Base-by-base conservation (phyloP, 148 eudicot species). In the Rhododendron molle region DNA sequence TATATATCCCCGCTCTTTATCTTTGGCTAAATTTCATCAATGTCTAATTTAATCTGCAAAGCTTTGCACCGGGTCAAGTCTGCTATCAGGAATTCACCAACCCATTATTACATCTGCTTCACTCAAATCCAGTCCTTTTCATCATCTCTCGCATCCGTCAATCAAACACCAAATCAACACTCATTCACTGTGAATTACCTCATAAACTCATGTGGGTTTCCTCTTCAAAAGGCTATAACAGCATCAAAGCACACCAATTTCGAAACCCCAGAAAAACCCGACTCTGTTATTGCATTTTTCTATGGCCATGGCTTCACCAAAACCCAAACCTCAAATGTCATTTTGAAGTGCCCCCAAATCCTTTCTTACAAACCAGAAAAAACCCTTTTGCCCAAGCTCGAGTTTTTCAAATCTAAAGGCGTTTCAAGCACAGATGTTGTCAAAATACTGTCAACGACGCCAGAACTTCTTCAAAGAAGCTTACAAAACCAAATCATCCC, bases 361-460 rank as follows among this genome's bases (percentile, higher is more conserved):
- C 69, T 81, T 23, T 32, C 21, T 8, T 47, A 26, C 58, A 23
- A 81, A 36, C 69, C 50, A 8, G 84, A 81, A 23, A 85, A 81
- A 7, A 81, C 81, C 80, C 80, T 85, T 85, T 71, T 69, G 80
- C 87, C 84, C 28, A 81, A 81, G 36, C 7, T 81, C n/a, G 23
- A 81, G 10, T 80, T 81, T 16, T 32, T 85, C 4, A 72, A 69
- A 0, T 85, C 87, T 4, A 30, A 18, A 23, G 84, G 87, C 38
- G 0, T 85, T 69, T 81, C 84, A 50, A 71, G 28, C 49, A 0
- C 21, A 26, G 84, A 80, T 20, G 16, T 80, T 47, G 69, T 26
- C 36, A 11, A 12, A 80, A 60, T 80, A 36, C 16, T 44, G 28
- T 16, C 36, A 0, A 0, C 1, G 38, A n/a, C 40, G 2, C 87